Percentiles rank a stretch among this genome's conserved stretches.
Conservation (phyloP, 2,329 filamentous ascomycete genomes). For the Ophiostoma novo-ulmi region DNA sequence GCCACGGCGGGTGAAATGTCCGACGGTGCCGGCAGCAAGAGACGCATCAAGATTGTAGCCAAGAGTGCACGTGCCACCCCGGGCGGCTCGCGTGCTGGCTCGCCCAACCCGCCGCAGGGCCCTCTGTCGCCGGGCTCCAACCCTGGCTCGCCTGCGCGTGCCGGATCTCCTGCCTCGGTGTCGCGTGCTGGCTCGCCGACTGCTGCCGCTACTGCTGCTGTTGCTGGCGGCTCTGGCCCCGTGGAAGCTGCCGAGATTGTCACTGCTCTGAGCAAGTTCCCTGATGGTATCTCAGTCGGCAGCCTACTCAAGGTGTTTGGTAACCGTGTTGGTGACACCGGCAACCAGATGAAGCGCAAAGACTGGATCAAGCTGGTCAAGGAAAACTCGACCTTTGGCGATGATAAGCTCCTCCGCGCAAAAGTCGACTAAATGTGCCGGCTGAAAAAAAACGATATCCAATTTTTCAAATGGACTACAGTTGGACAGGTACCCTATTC, state of each 20-base stretch:
- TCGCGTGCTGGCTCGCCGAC: conserved; percentile 31
- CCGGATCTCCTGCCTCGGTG: conserved; percentile 26
- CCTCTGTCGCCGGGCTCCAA: conserved; percentile 20
- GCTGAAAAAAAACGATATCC: not conserved
- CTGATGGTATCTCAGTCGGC: conserved; percentile 51
- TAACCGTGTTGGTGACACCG: conserved; percentile 47
- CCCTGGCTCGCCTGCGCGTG: conserved; percentile 27
- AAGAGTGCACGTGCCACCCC: conserved; percentile 48
- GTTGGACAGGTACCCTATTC: not conserved
- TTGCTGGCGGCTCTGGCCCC: conserved; percentile 26
- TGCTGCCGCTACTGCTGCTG: not conserved
- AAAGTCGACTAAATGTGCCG: conserved; percentile 26
- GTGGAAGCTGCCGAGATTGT: conserved; percentile 52
- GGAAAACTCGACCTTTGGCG: conserved; percentile 49
- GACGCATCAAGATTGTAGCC: conserved; percentile 52
- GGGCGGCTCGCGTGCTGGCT: conserved; percentile 56
- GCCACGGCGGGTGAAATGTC: conserved; percentile 64
- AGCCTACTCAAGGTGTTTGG: conserved; percentile 52
- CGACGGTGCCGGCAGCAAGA: conserved; percentile 45
- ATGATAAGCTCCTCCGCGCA: conserved; percentile 49
- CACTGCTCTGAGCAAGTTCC: conserved; percentile 46
- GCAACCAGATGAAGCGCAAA: conserved; percentile 47
- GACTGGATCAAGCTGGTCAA: conserved; percentile 59
- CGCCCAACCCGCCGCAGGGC: conserved; percentile 45
- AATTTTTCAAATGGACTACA: not conserved